Evolutionary conservation across 805 yeast genomes (phyloP).

Genomic region (Candida patagonica): DNA sequence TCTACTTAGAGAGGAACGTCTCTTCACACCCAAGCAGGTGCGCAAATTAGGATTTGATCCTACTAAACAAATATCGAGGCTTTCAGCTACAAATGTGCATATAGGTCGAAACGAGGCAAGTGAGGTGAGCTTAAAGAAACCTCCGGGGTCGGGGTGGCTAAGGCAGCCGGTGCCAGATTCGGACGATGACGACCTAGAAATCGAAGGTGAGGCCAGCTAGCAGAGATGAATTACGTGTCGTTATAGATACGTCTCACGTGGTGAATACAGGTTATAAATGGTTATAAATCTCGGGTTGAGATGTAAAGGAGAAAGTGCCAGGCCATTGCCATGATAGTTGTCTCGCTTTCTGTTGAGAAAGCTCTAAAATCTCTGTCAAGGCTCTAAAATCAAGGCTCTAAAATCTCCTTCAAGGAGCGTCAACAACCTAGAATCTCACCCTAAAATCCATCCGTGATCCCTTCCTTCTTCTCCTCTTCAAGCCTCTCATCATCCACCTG

Average conservation of each 20-base stretch:
- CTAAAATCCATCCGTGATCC: too few relatives aligned
- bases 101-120: constrained; percentile 11
- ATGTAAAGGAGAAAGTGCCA: too few relatives aligned
- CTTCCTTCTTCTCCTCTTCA: constrained; percentile 8
- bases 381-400: too few relatives aligned
- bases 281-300: too few relatives aligned
- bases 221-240: background rate
- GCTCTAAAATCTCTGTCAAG: too few relatives aligned
- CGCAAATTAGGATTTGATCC: constrained; percentile 25
- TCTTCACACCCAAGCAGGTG: constrained; percentile 19
- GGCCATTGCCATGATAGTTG: too few relatives aligned
- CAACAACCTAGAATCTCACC: too few relatives aligned
- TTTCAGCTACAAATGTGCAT: constrained; percentile 28
- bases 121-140: constrained; percentile 6
- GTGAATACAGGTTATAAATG: too few relatives aligned
- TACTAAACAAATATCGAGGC: constrained; percentile 22
- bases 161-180: constrained; percentile 23
- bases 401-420: too few relatives aligned
- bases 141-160: background rate
- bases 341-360: too few relatives aligned
- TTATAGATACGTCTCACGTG: too few relatives aligned
- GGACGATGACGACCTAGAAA: constrained; percentile 31
- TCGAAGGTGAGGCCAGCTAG: background rate
- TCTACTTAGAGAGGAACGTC: constrained; percentile 14
- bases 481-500: constrained; percentile 22